These are phyloP conservation scores for Arabidopsis hybrid DNA, from an alignment of 441 rosid genomes.

Conservation along the genomic window DNA sequence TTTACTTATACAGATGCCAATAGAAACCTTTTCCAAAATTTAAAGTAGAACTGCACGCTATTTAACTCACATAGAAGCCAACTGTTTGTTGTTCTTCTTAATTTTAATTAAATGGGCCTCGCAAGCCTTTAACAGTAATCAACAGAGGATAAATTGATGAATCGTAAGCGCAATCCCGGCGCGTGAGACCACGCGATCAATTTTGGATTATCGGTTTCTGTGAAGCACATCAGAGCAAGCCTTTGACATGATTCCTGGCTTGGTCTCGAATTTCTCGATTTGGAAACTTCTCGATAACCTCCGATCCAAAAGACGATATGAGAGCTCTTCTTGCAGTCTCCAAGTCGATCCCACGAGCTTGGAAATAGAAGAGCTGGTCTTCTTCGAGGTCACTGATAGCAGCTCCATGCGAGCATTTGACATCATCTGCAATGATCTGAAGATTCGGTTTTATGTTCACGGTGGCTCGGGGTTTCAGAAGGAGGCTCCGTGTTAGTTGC, in stretches of 20 bases:
- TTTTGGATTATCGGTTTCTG: background rate
- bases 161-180: background rate
- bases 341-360: constrained; percentile 79
- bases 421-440: constrained; percentile 87
- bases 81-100: constrained; percentile 24
- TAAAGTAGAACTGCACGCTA: background rate
- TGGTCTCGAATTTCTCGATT: constrained; percentile 52
- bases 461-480: constrained; percentile 83
- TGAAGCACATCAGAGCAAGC: constrained; percentile 50
- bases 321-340: constrained; percentile 86
- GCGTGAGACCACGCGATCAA: background rate
- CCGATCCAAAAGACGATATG: constrained; percentile 80
- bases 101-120: constrained; percentile 4
- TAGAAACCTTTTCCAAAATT: background rate
- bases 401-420: constrained; percentile 96
- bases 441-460: constrained; percentile 93
- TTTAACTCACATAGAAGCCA: background rate
- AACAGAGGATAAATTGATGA: background rate
- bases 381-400: constrained; percentile 94
- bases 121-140: background rate
- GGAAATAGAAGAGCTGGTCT: constrained; percentile 85
- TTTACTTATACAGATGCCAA: background rate
- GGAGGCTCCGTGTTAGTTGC: constrained; percentile 82
- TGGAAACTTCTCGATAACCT: constrained; percentile 68
- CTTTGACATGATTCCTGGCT: constrained; percentile 62